Base-by-base conservation (phyloP, 129 eudicot genomes). In the Daucus carota region DNA sequence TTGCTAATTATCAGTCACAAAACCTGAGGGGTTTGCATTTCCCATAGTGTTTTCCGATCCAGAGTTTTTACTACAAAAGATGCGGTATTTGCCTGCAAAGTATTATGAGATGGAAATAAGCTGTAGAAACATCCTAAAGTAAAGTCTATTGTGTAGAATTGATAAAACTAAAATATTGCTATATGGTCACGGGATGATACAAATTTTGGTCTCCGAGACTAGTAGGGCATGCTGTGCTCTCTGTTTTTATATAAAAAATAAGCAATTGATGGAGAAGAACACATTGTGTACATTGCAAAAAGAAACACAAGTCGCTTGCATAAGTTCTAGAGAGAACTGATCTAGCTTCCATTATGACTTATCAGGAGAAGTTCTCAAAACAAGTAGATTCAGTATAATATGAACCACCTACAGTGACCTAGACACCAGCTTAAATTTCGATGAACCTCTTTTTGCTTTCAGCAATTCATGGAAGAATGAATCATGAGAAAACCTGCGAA, bases 11-110 rank as follows among this genome's bases (percentile, higher is more conserved):
- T 50, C 70, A 29, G 2, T 41, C 40, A 33, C 22, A 71, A 75
- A 63, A 93, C 98, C 99, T 94, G 99, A 62, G 99, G 99, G 63
- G 99, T 94, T 79, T 94, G 99, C 97, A 94, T 94, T 85, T 94
- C 99, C 99, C 99, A 94, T n/a, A 94, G 97, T 44, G 96, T 89
- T 83, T 85, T 94, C 70, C 99, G 80, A 87, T 94, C 97, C 72
- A 94, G 85, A 70, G 99, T 94, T 79, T 86, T 89, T 74, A 89
- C 99, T 41, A 94, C 99, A 85, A 87, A 94, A 41, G 92, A 84
- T 40, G 91, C 92, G 44, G 82, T 85, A 74, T 91, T 86, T 75
- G 92, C 99, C 99, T 94, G 96, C 75, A 82, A 42, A 63, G 63
- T 50, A 65, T 7, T 45, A 34, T 73, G 60, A 24, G 28, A 38